A percentile compares a stretch with the other conserved stretches of the same genome.
Conservation (phyloP, 2,329 filamentous ascomycete genomes). For the Cladosporium austrohemisphaericum region DNA sequence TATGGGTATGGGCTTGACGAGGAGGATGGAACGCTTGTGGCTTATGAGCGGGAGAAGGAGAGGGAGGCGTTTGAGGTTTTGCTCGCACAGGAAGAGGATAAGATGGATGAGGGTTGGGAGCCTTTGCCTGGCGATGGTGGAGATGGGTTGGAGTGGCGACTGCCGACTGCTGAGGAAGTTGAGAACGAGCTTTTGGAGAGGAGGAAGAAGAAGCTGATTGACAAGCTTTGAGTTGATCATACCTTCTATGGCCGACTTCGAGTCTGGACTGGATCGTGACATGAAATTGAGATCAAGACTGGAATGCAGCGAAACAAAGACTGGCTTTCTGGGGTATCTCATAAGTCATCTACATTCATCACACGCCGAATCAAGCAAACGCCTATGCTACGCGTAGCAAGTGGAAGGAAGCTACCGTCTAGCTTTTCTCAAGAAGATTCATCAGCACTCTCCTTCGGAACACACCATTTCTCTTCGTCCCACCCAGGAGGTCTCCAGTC, state of each 20-base stretch:
- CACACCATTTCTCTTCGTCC: constrained; percentile 31
- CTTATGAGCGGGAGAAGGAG: constrained; percentile 81
- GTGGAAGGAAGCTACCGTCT: neutral
- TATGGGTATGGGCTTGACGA: constrained; percentile 93
- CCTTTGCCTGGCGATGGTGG: constrained; percentile 81
- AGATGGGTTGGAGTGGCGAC: constrained; percentile 74
- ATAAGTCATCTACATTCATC: constrained; percentile 11
- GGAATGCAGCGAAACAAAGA: no score
- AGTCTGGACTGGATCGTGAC: no score
- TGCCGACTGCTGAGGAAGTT: constrained; percentile 88
- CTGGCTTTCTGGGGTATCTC: constrained; percentile 12
- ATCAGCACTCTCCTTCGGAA: constrained; percentile 4
- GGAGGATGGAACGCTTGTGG: constrained; percentile 76
- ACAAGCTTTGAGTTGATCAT: constrained; percentile 46
- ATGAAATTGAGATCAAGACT: no score
- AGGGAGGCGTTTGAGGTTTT: constrained; percentile 71
- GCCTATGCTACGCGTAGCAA: constrained; percentile 7
- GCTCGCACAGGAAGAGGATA: constrained; percentile 52
- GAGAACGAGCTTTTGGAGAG: constrained; percentile 88
- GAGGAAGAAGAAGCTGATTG: constrained; percentile 75
- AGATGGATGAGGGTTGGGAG: constrained; percentile 60
- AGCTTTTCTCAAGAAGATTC: neutral
- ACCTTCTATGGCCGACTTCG: neutral
- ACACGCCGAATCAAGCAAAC: constrained; percentile 1
- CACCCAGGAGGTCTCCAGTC: constrained; percentile 53